Evolutionary conservation across 1,139 yeast species (phyloP).

Genomic region (Geotrichum reessii): DNA sequence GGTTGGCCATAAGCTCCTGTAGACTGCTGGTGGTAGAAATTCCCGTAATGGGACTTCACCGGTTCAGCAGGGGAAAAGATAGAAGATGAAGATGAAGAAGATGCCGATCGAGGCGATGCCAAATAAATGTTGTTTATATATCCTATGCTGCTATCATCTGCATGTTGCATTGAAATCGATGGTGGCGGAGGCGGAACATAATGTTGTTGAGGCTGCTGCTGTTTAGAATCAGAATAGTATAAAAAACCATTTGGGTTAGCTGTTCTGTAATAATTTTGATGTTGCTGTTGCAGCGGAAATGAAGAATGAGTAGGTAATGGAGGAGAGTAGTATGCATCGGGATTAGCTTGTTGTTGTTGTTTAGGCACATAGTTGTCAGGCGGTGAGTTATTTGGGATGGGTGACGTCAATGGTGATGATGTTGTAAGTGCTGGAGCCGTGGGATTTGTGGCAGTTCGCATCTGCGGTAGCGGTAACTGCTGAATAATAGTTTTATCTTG

Average conservation of each 20-base stretch:
- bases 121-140: neutral
- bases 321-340: neutral
- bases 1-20: neutral
- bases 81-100: neutral
- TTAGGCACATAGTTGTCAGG: neutral
- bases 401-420: slow-evolving; percentile 3
- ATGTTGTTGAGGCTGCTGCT: neutral
- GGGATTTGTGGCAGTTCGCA: neutral
- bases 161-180: neutral
- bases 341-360: neutral
- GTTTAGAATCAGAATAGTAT: neutral
- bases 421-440: neutral
- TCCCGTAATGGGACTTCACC: neutral
- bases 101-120: neutral
- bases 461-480: neutral
- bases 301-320: neutral
- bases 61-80: neutral
- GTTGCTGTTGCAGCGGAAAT: neutral
- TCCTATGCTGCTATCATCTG: neutral
- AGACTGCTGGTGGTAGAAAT: neutral
- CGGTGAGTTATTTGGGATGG: neutral
- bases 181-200: neutral
- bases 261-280: neutral
- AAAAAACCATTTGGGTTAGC: neutral
- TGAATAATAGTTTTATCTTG: neutral